phyloP scores from a whole-genome alignment of 805 yeast genomes.

The Saturnispora sanitii region DNA sequence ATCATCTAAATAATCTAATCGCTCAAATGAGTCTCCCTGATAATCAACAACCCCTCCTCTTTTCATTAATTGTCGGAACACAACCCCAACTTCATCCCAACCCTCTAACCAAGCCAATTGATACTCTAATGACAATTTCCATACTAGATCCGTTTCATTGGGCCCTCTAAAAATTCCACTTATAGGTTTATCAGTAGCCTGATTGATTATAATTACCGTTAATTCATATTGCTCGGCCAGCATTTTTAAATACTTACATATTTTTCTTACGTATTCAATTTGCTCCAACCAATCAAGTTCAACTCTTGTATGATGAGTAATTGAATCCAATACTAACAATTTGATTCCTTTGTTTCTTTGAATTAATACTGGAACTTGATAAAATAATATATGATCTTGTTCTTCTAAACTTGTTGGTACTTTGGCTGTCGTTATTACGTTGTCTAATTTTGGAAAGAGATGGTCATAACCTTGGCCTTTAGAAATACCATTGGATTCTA shows the following conservation, averaged over 20 bases:
- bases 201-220: constrained; percentile 68
- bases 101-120: constrained; percentile 70
- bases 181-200: constrained; percentile 57
- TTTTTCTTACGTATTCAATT: constrained; percentile 31
- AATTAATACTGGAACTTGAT: constrained; percentile 56
- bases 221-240: constrained; percentile 39
- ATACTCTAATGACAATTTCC: constrained; percentile 41
- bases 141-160: constrained; percentile 16
- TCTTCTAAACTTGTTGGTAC: constrained; percentile 45
- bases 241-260: constrained; percentile 39
- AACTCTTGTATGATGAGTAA: constrained; percentile 70
- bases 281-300: constrained; percentile 40
- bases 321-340: constrained; percentile 66
- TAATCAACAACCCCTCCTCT: constrained; percentile 13
- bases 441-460: constrained; percentile 27
- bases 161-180: constrained; percentile 20
- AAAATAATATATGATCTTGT: constrained; percentile 61
- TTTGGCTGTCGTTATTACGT: constrained; percentile 23
- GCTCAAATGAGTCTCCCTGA: constrained; percentile 13
- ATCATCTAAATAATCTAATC: constrained; percentile 13
- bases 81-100: constrained; percentile 43
- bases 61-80: constrained; percentile 22
- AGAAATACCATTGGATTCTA: constrained; percentile 28
- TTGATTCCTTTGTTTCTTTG: constrained; percentile 33
- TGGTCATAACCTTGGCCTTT: constrained; percentile 12